Evolutionary conservation across 805 yeast species (phyloP).

Genomic region (Yamadazyma endophytica): DNA sequence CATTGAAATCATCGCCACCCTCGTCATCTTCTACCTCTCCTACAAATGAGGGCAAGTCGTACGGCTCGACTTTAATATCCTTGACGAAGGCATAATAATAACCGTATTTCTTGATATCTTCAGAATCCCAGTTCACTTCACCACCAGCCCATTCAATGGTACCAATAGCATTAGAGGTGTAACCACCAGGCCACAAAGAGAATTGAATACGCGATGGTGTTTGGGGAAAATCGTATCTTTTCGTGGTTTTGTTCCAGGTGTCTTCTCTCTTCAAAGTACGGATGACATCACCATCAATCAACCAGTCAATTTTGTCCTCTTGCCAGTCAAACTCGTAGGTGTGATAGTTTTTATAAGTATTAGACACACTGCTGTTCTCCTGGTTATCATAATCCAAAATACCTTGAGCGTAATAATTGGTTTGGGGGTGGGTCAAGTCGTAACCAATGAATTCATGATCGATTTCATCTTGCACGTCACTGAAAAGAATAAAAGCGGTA

Average conservation of each 20-base stretch:
- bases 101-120: conserved; percentile 72
- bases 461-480: conserved; percentile 86
- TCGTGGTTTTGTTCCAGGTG: conserved; percentile 60
- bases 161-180: conserved; percentile 49
- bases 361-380: conserved; percentile 33
- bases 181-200: conserved; percentile 80
- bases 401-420: conserved; percentile 81
- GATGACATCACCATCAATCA: conserved; percentile 60
- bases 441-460: conserved; percentile 86
- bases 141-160: conserved; percentile 90
- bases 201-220: conserved; percentile 72
- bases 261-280: conserved; percentile 61
- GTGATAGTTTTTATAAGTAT: conserved; percentile 69
- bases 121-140: conserved; percentile 72
- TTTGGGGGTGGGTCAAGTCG: conserved; percentile 61
- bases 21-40: conserved; percentile 15
- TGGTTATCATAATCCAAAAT: conserved; percentile 62
- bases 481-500: conserved; percentile 74
- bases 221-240: conserved; percentile 59
- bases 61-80: conserved; percentile 59
- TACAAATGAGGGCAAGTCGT: conserved; percentile 64
- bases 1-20: conserved; percentile 49
- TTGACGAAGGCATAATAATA: conserved; percentile 69
- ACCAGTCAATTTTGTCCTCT: conserved; percentile 69
- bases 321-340: conserved; percentile 78